Evolutionary conservation across 2,329 filamentous ascomycete genomes (phyloP).

Genomic region (Paecilomyces dactylethromorphus): DNA sequence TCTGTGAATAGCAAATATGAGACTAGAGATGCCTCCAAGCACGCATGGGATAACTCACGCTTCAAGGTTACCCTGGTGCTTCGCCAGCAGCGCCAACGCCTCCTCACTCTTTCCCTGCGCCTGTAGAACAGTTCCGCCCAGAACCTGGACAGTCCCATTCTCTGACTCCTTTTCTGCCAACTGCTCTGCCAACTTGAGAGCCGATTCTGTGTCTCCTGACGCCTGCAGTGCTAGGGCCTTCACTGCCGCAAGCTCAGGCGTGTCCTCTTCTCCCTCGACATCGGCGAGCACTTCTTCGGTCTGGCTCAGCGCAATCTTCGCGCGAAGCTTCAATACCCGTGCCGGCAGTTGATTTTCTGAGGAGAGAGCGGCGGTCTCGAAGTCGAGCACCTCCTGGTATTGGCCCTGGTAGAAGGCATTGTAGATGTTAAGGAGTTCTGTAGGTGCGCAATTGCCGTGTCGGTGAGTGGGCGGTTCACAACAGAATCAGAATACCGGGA

Average conservation of each 20-base stretch:
- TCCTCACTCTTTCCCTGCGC: conserved; percentile 76
- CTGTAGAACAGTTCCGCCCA: conserved; percentile 76
- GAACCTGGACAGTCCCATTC: conserved; percentile 73
- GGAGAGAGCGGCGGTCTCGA: conserved; percentile 73
- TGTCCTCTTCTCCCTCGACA: conserved; percentile 55
- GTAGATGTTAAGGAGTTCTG: conserved; percentile 62
- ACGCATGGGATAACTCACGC: conserved; percentile 51
- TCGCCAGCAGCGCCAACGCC: conserved; percentile 69
- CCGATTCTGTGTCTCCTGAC: conserved; percentile 55
- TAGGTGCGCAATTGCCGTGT: conserved; percentile 2
- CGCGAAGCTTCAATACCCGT: conserved; percentile 70
- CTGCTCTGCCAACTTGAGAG: conserved; percentile 57
- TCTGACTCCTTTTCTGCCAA: conserved; percentile 62
- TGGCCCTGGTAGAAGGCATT: conserved; percentile 68
- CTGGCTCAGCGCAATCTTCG: conserved; percentile 76
- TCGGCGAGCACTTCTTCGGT: conserved; percentile 65
- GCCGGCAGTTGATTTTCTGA: conserved; percentile 70
- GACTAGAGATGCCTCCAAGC: not conserved
- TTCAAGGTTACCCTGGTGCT: conserved; percentile 75
- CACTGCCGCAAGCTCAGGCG: conserved; percentile 70
- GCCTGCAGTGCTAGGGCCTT: conserved; percentile 65
- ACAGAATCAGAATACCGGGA: conserved; percentile 2
- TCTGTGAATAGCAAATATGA: not conserved
- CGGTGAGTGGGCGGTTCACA: conserved; percentile 12
- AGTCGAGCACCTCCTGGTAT: conserved; percentile 79